Evolutionary conservation across 2,329 filamentous ascomycete genomes (phyloP), one percentile per base, ranked within the genome.

Genomic region (Aspergillus melleus): DNA sequence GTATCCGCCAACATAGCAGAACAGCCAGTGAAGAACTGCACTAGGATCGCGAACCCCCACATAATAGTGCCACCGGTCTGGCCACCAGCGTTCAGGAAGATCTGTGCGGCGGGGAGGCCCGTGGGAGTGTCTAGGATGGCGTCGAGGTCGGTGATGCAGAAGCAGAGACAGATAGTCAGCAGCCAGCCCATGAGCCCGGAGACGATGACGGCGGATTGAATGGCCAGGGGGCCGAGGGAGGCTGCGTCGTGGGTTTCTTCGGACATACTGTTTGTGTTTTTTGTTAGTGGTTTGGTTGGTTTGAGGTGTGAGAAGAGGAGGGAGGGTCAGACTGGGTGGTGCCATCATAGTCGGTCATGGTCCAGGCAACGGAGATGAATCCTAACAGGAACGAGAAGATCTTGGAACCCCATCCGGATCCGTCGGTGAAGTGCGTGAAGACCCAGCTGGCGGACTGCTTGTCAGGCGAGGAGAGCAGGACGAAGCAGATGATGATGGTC

Each of bases 301-400:
- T 6, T 11, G 12, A 6, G 22, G 24, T 47, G 16, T 11, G 11
- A 10, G 24, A 39, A n/a, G 22, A 16, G 24, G 24, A 19, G 26
- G 26, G 26, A 29, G 6, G 12, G 52, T 74, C 79, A 70, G 74
- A 84, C 81, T 88, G 86, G 6, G 86, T 88, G 11, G 86, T 89
- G 50, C 83, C 86, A 65, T 88, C 86, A 69, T 88, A 88, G 68
- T 88, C 86, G 6, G 86, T 89, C 86, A 89, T 88, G n/a, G 85
- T 87, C 73, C 74, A 78, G 47, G 75, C 74, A 9, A 79, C 74
- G 11, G 68, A 70, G 49, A 79, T 76, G 53, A 77, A 84, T 58
- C 84, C 84, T 6, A 88, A 76, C 10, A 88, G 77, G 65, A 88
- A 88, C 0, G 86, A 88, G 63, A 88, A 88, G 2, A 79, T 77